phyloP scores from a whole-genome alignment of 352 stramenopile genomes.

The Phytopythium chamaehyphon region DNA sequence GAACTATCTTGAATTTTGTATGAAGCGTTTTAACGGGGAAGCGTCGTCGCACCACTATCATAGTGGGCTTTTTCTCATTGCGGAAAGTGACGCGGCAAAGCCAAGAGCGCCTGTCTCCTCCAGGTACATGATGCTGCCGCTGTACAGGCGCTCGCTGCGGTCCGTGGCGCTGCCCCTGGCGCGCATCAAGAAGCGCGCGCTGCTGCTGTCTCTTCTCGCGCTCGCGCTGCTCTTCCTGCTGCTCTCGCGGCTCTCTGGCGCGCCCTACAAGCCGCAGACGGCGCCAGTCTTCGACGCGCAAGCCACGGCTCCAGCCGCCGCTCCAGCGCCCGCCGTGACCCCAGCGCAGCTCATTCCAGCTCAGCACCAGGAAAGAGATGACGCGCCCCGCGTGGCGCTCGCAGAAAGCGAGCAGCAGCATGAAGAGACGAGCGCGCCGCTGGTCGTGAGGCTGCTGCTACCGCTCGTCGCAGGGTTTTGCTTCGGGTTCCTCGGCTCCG shows the following conservation, averaged over 20 bases:
- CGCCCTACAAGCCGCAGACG: not conserved
- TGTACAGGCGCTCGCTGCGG: slow-evolving; percentile 65
- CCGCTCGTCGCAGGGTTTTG: slow-evolving; percentile 74
- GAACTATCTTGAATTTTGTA: not conserved
- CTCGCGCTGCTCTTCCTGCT: slow-evolving; percentile 65
- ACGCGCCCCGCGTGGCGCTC: not conserved
- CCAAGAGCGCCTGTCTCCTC: not conserved
- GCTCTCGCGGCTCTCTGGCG: slow-evolving; percentile 16
- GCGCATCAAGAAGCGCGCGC: slow-evolving; percentile 49
- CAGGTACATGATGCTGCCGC: slow-evolving; percentile 60
- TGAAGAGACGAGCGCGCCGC: slow-evolving; percentile 18
- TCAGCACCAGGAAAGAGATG: not conserved
- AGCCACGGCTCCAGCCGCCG: slow-evolving; percentile 2
- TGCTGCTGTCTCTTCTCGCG: slow-evolving; percentile 24
- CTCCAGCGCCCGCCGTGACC: not conserved
- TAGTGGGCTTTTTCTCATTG: not conserved
- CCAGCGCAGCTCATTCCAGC: slow-evolving; percentile 5
- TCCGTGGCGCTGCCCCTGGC: slow-evolving; percentile 53
- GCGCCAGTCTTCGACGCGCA: slow-evolving; percentile 12
- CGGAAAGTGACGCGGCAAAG: slow-evolving; percentile 5
- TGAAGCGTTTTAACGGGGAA: not conserved
- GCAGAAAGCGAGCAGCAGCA: not conserved
- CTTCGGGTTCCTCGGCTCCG: slow-evolving; percentile 84
- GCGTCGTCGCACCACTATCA: not conserved
- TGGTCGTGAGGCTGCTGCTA: slow-evolving; percentile 59